Base-by-base conservation (phyloP, 768 basidiomycete species). In the Tylopilus rubrobrunneus region DNA sequence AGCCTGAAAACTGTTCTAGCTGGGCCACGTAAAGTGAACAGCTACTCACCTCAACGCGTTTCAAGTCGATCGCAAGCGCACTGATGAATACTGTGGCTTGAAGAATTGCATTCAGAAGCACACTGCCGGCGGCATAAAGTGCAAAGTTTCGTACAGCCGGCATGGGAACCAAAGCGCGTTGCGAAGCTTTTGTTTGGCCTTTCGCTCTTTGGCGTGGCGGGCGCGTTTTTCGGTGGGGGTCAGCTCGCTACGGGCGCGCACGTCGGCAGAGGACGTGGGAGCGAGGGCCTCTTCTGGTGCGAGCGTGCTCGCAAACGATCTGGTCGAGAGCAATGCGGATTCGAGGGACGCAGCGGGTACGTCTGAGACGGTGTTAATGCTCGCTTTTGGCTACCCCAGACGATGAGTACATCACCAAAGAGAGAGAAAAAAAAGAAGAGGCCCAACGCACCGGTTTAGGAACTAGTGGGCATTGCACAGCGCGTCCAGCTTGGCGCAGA, bases 121-220 rank as follows among this genome's bases (percentile, higher is more conserved):
- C 97, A 62, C 94, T 96, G 17, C 93, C 96, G 2, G 97, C 95
- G 1, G 97, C 97, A 67, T 98, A 99, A 41, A 98, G 76, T 0
- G 97, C 97, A 70, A 99, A 99, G 71, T 98, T 98, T 28, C 95
- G 82, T 14, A 98, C 97, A 31, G 97, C 97, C 2, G 97, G 97
- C 97, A 98, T 97, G 5, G 95, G 95, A 10, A 98, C 97, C 27
- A 98, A 71, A 4, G 95, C 93, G 71, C 65, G 60, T 86, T 81
- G 11, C 81, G 78, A n/a, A 83, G 79, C 60, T 80, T 87, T 71
- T 83, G 86, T 67, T 80, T 83, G 2, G 75, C 69, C 71, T 91
- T 92, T 51, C 85, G 80, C 62, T 85, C 79, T 63, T 84, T 87
- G 58, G 79, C 78, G 50, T 84, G 84, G 33, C 82, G 67, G 0